These are phyloP conservation scores for Agastache rugosa DNA, from an alignment of 257 asterid species.

Conservation along the genomic window DNA sequence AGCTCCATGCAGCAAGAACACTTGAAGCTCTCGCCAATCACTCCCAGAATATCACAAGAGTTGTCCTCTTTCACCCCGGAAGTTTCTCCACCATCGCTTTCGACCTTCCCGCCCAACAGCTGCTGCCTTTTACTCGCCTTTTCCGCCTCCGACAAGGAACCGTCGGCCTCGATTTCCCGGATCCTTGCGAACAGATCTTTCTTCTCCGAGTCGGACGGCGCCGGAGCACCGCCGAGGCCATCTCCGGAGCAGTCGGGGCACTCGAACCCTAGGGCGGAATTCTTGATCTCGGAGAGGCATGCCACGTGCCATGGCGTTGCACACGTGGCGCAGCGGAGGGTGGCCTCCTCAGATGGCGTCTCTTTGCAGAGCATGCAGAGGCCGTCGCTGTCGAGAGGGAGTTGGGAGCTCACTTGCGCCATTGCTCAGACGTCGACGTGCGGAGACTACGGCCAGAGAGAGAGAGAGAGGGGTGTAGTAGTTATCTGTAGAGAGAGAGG, in stretches of 20 bases:
- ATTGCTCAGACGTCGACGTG: constrained; percentile 23
- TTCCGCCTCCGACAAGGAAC: constrained; percentile 60
- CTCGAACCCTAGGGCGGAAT: constrained; percentile 42
- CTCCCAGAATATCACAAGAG: constrained; percentile 51
- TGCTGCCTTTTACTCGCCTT: constrained; percentile 71
- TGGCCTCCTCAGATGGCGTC: constrained; percentile 51
- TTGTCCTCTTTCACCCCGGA: constrained; percentile 36
- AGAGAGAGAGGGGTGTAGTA: not conserved
- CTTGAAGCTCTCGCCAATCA: constrained; percentile 66
- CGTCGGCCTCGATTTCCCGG: constrained; percentile 68
- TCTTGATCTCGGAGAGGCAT: constrained; percentile 53
- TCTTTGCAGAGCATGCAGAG: constrained; percentile 72
- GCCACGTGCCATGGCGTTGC: constrained; percentile 82
- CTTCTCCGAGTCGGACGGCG: constrained; percentile 45
- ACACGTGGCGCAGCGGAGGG: constrained; percentile 67
- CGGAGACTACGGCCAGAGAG: not conserved
- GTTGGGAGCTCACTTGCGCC: constrained; percentile 48
- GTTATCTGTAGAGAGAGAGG: not conserved
- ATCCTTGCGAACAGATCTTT: constrained; percentile 60
- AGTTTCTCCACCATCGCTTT: constrained; percentile 32
- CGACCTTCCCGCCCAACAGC: constrained; percentile 57
- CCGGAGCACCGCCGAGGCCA: constrained; percentile 57
- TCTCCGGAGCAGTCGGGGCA: constrained; percentile 86
- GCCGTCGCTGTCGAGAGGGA: constrained; percentile 76
- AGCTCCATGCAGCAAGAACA: constrained; percentile 82